These are phyloP conservation scores for Kregervanrija fluxuum DNA, from an alignment of 805 yeast genomes.

Conservation along the genomic window DNA sequence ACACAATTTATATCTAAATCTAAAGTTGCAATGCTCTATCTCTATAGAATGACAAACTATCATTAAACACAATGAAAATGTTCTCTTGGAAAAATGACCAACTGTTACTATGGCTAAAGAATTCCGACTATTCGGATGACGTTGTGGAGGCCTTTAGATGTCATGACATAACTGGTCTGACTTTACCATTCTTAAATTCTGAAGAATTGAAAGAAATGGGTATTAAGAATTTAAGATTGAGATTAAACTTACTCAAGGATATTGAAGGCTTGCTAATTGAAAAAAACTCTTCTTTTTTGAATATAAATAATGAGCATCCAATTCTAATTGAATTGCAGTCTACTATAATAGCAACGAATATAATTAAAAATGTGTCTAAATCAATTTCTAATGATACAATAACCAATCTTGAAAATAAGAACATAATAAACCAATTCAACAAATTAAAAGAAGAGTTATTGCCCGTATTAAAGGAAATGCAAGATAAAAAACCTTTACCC, in stretches of 20 bases:
- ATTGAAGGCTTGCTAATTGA: conserved; percentile 45
- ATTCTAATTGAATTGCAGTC: conserved; percentile 20
- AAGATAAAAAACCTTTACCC: conserved; percentile 63
- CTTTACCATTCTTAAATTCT: conserved; percentile 60
- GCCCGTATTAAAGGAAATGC: conserved; percentile 54
- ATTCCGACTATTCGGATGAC: conserved; percentile 16
- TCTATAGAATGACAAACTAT: too few relatives aligned
- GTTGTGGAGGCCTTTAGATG: conserved; percentile 34
- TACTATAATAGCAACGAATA: conserved; percentile 17
- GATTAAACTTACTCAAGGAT: conserved; percentile 54
- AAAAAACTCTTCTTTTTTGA: conserved; percentile 18
- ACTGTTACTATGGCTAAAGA: conserved; percentile 24
- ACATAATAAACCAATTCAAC: conserved; percentile 45
- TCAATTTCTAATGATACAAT: conserved; percentile 17
- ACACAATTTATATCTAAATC: too few relatives aligned
- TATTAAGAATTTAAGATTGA: conserved; percentile 40
- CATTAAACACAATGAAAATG: conserved; percentile 10
- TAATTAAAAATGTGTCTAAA: conserved; percentile 18
- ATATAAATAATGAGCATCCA: conserved; percentile 17
- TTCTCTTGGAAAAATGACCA: conserved; percentile 27
- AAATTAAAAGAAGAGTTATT: conserved; percentile 56
- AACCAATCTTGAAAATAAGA: conserved; percentile 18
- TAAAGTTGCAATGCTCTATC: too few relatives aligned
- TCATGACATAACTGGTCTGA: conserved; percentile 66
- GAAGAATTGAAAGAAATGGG: conserved; percentile 74